Conservation (phyloP, 139 green algal genomes). For the Chlorella sp. region DNA sequence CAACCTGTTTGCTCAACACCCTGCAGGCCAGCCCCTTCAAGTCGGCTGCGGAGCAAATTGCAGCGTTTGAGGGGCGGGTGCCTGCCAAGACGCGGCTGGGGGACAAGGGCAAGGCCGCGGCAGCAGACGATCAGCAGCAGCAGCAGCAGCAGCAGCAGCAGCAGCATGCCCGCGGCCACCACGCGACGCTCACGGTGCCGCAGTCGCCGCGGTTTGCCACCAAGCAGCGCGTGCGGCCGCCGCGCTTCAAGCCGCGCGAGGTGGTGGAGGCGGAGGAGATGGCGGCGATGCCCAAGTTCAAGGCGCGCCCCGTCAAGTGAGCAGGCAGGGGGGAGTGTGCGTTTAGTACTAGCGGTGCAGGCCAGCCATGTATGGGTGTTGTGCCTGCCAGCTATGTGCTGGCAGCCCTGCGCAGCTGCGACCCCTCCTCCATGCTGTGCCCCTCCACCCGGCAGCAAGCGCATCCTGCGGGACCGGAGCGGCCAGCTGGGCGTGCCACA, state of each 20-base stretch:
- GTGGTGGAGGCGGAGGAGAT: slow-evolving; percentile 68
- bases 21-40: slow-evolving; percentile 42
- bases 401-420: not conserved
- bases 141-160: slow-evolving; percentile 17
- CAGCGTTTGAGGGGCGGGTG: slow-evolving; percentile 22
- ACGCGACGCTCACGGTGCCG: slow-evolving; percentile 4
- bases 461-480: slow-evolving; percentile 45
- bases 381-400: no score
- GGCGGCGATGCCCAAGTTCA: slow-evolving; percentile 62
- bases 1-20: no score
- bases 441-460: slow-evolving; percentile 39
- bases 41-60: slow-evolving; percentile 42
- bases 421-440: not conserved
- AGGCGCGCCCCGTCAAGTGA: slow-evolving; percentile 66
- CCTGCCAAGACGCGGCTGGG: slow-evolving; percentile 1
- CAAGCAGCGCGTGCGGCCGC: slow-evolving; percentile 49
- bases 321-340: not conserved
- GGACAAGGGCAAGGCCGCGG: not conserved
- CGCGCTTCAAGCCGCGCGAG: slow-evolving; percentile 64
- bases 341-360: not conserved
- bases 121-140: not conserved
- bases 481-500: slow-evolving; percentile 57
- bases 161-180: not conserved
- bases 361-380: not conserved
- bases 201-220: slow-evolving; percentile 55